These are phyloP conservation scores for Syncephalis plumigaleata DNA, from an alignment of 371 early-diverging fungal genomes.

Conservation along the genomic window DNA sequence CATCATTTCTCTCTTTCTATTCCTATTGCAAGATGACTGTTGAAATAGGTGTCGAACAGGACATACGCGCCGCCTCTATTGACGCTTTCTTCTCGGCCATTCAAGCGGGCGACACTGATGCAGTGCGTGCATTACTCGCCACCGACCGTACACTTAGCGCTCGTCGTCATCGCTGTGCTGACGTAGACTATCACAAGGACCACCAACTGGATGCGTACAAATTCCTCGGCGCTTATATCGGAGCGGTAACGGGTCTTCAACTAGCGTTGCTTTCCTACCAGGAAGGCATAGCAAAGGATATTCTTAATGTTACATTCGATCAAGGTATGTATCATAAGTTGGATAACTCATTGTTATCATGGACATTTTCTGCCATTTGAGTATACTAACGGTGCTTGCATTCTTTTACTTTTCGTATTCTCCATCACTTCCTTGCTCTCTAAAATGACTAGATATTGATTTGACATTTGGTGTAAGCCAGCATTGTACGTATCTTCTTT, in stretches of 20 bases:
- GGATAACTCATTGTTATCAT: too few species aligned
- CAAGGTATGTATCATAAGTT: constrained; percentile 22
- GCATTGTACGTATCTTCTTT: neutral
- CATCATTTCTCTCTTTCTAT: too few species aligned
- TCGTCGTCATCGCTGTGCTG: neutral
- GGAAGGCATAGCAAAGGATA: constrained; percentile 38
- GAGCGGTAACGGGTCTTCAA: constrained; percentile 29
- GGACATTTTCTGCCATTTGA: too few species aligned
- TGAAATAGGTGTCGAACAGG: too few species aligned
- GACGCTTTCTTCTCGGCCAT: constrained; percentile 1
- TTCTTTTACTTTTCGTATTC: neutral
- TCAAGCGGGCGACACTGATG: neutral
- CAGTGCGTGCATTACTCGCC: neutral
- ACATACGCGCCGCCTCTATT: too few species aligned
- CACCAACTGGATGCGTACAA: constrained; percentile 17
- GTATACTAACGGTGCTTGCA: neutral
- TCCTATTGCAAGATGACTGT: too few species aligned
- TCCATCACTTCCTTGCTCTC: neutral
- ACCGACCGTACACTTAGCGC: neutral
- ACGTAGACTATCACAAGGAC: constrained; percentile 8
- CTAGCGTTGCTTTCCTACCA: constrained; percentile 29
- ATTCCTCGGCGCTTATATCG: constrained; percentile 17
- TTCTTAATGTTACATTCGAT: constrained; percentile 34
- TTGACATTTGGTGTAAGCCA: constrained; percentile 21
- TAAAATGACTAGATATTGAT: constrained; percentile 18